Base-by-base conservation (phyloP, 164 flowering plant species). In the Pachysandra terminalis region DNA sequence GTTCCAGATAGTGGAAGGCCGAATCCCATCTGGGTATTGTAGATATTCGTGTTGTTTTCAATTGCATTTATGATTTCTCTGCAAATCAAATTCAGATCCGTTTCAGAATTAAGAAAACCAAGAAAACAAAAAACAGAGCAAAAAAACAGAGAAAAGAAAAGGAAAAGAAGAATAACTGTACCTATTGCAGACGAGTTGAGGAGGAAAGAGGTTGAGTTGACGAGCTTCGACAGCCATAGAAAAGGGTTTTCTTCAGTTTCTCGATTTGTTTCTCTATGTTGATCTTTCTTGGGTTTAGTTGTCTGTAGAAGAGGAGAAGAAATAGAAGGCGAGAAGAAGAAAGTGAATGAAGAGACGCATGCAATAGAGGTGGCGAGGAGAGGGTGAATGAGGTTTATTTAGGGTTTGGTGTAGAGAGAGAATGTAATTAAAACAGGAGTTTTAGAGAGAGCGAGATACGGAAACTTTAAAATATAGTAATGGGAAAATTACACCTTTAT, bases 221-320 rank as follows among this genome's bases (percentile, higher is more conserved):
- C 70, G 82, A 61, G 93, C 82, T 71, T 88, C 86, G 63, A 86
- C 87, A 15, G 90, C 90, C 93, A 88, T 85, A 58, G 41, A 35
- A 70, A 40, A 41, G 13, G 37, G 22, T 21, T 55, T 32, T 3
- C 37, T 41, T 63, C 25, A 40, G 59, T 55, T 57, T 64, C 14
- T 61, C 28, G 16, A 13, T n/a, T 23, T 56, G 17, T 61, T 14
- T 9, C 35, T 8, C 48, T 24, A 1, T 49, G 32, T 35, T 5
- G 6, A 5, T 45, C 51, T 26, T n/a, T 10, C 15, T 63, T 37
- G 26, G 26, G 23, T 59, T 37, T 26, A 13, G 32, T 54, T 22
- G 17, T 61, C 24, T 5, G 45, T 5, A 5, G 9, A 16, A 12
- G 37, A 22, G 19, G 55, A 64, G 25, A 58, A 51, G 48, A 63